Conservation (phyloP, 2,329 filamentous ascomycete genomes). For the Thyridium curvatum region DNA sequence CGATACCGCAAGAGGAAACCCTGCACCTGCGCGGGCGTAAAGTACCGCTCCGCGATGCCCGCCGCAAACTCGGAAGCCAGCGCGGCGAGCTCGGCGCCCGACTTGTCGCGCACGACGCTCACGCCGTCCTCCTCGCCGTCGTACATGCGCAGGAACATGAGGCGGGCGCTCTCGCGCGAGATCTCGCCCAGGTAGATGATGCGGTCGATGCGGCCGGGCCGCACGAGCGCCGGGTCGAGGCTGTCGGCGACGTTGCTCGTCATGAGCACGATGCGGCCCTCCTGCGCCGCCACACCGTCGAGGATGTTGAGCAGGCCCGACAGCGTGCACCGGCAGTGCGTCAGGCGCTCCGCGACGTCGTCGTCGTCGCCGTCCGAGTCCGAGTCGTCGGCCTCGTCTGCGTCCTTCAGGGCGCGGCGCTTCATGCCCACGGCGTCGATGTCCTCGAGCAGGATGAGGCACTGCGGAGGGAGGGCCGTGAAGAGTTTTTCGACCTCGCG, state of each 20-base stretch:
- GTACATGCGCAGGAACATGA: constrained; percentile 43
- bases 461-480: constrained; percentile 20
- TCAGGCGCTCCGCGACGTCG: no score
- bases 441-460: constrained; percentile 48
- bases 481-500: constrained; percentile 23
- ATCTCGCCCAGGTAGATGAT: constrained; percentile 51
- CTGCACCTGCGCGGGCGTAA: constrained; percentile 44
- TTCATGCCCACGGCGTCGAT: constrained; percentile 47
- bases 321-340: constrained; percentile 33
- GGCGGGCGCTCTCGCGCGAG: constrained; percentile 31
- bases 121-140: constrained; percentile 20
- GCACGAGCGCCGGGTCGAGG: constrained; percentile 57
- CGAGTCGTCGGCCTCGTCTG: constrained; percentile 12
- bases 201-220: constrained; percentile 62
- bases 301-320: constrained; percentile 65
- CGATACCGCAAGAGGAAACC: constrained; percentile 39
- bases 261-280: constrained; percentile 69
- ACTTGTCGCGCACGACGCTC: constrained; percentile 9
- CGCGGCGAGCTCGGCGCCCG: constrained; percentile 22
- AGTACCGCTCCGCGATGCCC: constrained; percentile 38
- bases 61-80: constrained; percentile 49
- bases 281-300: constrained; percentile 62
- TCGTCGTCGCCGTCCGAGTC: constrained; percentile 10
- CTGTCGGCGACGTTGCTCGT: constrained; percentile 63
- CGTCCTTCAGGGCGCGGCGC: constrained; percentile 15